phyloP scores from a whole-genome alignment of 306 rosid genomes.

The Astragalus glycyphyllos region DNA sequence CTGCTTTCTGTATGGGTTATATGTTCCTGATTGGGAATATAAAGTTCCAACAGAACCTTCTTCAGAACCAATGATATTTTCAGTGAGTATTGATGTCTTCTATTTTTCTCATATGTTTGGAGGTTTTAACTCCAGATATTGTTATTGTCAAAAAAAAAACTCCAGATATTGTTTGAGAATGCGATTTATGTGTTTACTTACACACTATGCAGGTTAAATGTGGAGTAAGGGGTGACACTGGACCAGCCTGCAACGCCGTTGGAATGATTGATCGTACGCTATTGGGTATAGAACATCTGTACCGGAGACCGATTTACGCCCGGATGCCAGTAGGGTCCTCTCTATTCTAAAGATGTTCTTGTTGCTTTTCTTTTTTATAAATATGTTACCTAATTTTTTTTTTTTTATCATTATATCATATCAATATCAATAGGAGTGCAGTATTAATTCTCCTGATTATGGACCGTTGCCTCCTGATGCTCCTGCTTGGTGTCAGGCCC shows the following conservation, averaged over 20 bases:
- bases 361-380: neutral
- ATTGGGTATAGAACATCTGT: slow-evolving; percentile 75
- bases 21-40: slow-evolving; percentile 95
- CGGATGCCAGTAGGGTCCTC: slow-evolving; percentile 62
- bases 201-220: slow-evolving; percentile 74
- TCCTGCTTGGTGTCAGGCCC: slow-evolving; percentile 99
- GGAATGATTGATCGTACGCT: slow-evolving; percentile 90
- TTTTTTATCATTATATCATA: neutral
- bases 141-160: too few species aligned
- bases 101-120: slow-evolving; percentile 8
- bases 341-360: slow-evolving; percentile 9
- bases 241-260: slow-evolving; percentile 86
- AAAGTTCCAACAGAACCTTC: slow-evolving; percentile 58
- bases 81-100: slow-evolving; percentile 58
- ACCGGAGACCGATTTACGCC: slow-evolving; percentile 71
- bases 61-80: slow-evolving; percentile 55
- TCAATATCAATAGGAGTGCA: slow-evolving; percentile 84
- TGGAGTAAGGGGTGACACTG: slow-evolving; percentile 77
- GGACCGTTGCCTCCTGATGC: slow-evolving; percentile 91
- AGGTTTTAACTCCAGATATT: neutral
- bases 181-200: slow-evolving; percentile 1
- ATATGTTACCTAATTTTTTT: neutral
- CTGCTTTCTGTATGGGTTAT: slow-evolving; percentile 64
- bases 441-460: slow-evolving; percentile 78
- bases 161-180: slow-evolving; percentile 24